Conservation (phyloP, 805 yeast species). For the Yarrowia sp. region DNA sequence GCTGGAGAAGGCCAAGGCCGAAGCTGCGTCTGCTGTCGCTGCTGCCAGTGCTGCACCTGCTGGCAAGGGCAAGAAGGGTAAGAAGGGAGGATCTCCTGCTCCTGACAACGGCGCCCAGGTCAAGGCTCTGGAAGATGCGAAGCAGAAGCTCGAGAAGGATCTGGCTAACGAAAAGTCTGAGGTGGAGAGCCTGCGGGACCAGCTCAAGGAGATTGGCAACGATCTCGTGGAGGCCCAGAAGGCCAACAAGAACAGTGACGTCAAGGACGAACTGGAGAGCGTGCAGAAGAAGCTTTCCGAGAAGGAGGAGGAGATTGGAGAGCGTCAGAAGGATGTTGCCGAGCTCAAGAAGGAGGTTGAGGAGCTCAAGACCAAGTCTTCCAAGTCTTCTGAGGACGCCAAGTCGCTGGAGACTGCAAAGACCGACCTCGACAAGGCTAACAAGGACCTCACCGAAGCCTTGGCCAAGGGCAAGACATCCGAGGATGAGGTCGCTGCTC, state of each 20-base stretch:
- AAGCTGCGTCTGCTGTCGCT: conserved; percentile 5
- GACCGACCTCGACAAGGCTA: conserved; percentile 31
- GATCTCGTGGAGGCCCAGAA: conserved; percentile 62
- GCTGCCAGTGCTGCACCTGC: conserved; percentile 17
- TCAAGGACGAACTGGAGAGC: conserved; percentile 25
- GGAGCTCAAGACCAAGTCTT: neutral
- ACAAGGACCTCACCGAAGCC: conserved; percentile 26
- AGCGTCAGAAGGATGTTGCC: conserved; percentile 28
- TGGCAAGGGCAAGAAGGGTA: conserved; percentile 30
- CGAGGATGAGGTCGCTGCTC: conserved; percentile 18
- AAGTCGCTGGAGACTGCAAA: conserved; percentile 25
- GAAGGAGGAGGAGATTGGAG: conserved; percentile 32
- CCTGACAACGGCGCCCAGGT: conserved; percentile 23
- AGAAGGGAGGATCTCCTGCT: conserved; percentile 28
- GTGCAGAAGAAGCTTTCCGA: conserved; percentile 27
- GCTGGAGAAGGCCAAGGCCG: conserved; percentile 19
- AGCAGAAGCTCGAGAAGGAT: conserved; percentile 26
- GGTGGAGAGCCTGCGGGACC: conserved; percentile 67
- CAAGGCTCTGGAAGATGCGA: conserved; percentile 17
- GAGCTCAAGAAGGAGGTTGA: conserved; percentile 30
- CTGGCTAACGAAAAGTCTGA: conserved; percentile 42
- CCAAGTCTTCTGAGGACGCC: neutral
- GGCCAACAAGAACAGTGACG: conserved; percentile 16
- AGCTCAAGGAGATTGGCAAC: conserved; percentile 72
- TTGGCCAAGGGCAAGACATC: neutral